Evolutionary conservation across 768 basidiomycete genomes (phyloP), one percentile per base, ranked within the genome.

Genomic region (Amanita thiersii): DNA sequence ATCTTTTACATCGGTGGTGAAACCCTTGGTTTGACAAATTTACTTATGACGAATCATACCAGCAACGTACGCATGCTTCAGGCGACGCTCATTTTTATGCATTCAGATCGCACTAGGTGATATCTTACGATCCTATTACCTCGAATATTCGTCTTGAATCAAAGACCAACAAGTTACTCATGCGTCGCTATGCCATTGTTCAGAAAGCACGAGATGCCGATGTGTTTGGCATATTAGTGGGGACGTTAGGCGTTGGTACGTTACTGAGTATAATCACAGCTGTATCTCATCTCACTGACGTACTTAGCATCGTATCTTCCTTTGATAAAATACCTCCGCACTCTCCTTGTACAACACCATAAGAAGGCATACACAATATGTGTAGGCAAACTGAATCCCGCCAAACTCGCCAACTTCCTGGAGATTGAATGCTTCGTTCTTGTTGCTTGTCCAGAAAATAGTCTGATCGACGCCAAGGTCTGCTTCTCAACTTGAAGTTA

Each of bases 401-500:
- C 91, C 5, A 98, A 98, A 54, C 72, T 98, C 15, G 94, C 82
- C 6, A 99, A 98, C 60, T 98, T 97, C 58, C 73, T 86, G 53
- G 93, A 97, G 58, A 82, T 99, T 37, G 94, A 97, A 55, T 94
- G 92, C 53, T 98, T 91, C 53, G 83, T 97, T 12, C 70, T 96
- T 44, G 87, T 96, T 3, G 93, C 93, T 2, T 99, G 96, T 59
- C 85, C 84, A 0, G 93, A 99, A 57, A 94, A 94, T 51, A 87
- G 84, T 39, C 56, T 97, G 18, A 68, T 84, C 25, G 85, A 87
- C 15, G 70, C 79, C 3, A 85, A 84, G 64, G 82, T 51, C 5
- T 26, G 8, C 2, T 36, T 26, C 19, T 11, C 4, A 21, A 10
- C 20, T 28, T 29, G 11, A 17, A 4, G 19, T 8, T 3, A 10